Base-by-base conservation (phyloP, 176 grass and related monocot species). In the Eragrostis nindensis region DNA sequence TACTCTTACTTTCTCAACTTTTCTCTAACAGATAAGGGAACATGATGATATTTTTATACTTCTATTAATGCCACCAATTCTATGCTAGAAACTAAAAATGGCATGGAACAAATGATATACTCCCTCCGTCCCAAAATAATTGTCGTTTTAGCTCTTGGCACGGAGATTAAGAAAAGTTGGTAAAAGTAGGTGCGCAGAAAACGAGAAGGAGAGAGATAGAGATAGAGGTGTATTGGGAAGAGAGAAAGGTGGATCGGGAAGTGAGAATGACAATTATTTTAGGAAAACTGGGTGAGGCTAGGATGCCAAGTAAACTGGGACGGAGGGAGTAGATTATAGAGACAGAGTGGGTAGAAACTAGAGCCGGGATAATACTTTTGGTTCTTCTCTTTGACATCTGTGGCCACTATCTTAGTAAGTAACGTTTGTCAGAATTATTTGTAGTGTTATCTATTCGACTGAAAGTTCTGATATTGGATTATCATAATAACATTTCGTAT, bases 41-140 rank as follows among this genome's bases (percentile, higher is more conserved):
- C 36, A 36, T 27, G 50, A n/a, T 78, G 12, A 38, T 69, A 21
- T 45, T 45, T 66, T 43, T 85, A 19, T 40, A 25, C 8, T 38
- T 18, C 41, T 12, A 66, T 73, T 27, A 62, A 54, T 63, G 12
- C 45, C 45, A 32, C 27, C 21, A 38, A 4, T 47, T 68, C 21
- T 7, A 25, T 57, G 25, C 22, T 66, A 65, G 56, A 50, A 15
- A 47, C 18, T 14, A 12, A n/a, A 27, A 12, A 40, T 67, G 26
- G 0, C 39, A 74, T 46, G 26, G 19, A 80, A 59, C 68, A 86
- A 67, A 15, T n/a, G 40, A 11, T 74, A 67, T 81, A 1, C 7
- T n/a, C n/a, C n/a, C n/a, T n/a, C n/a, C n/a, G n/a, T n/a, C n/a
- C n/a, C n/a, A n/a, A n/a, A n/a, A n/a, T n/a, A n/a, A n/a, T n/a